Evolutionary conservation across 345 rosid species (phyloP).

Genomic region (Streptanthus diversifolius): DNA sequence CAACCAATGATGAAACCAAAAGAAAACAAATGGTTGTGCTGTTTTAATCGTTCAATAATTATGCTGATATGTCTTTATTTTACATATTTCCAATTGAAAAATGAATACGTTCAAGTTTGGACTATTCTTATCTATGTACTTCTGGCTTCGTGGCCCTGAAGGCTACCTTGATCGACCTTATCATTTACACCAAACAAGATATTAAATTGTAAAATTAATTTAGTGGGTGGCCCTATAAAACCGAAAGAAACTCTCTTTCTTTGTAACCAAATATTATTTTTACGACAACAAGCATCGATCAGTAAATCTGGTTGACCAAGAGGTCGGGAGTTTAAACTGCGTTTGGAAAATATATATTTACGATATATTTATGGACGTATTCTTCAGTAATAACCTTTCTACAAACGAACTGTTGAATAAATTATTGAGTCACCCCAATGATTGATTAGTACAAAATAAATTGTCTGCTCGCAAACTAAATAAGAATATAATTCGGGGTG

Average conservation of each 20-base stretch:
- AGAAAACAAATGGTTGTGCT: background rate
- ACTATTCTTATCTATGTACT: background rate
- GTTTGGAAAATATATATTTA: background rate
- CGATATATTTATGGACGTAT: background rate
- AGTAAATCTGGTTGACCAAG: background rate
- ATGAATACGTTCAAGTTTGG: background rate
- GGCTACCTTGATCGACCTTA: conserved; percentile 20
- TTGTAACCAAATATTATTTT: background rate
- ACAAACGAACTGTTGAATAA: background rate
- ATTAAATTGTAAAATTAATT: background rate
- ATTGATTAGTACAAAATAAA: background rate
- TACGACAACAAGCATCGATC: background rate
- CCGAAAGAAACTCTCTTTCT: background rate
- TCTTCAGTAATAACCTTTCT: background rate
- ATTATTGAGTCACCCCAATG: background rate
- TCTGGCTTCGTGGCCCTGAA: conserved; percentile 16
- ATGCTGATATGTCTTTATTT: background rate
- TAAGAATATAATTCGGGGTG: background rate
- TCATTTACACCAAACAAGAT: conserved; percentile 13
- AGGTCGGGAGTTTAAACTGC: background rate
- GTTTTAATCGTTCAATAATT: background rate
- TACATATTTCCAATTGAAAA: background rate
- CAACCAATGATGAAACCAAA: background rate
- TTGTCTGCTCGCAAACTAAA: background rate
- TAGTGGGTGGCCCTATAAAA: conserved; percentile 26